Evolutionary conservation across 306 rosid genomes (phyloP), one percentile per base, ranked within the genome.

Genomic region (Lathyrus oleraceus): DNA sequence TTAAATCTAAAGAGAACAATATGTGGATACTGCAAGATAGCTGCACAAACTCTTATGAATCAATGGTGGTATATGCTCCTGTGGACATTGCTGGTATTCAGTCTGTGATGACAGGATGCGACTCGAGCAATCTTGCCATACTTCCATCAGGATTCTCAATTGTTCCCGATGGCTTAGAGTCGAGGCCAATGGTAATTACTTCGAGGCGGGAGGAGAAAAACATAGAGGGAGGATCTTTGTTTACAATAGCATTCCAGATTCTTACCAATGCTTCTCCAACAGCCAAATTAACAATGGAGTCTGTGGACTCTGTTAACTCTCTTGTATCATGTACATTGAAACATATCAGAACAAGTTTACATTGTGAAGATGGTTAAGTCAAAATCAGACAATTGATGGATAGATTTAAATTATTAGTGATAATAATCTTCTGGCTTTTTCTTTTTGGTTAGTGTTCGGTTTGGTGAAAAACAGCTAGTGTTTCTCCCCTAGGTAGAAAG

Each of bases 81-180:
- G 99, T 87, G 67, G 97, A 95, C 79, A 84, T 84, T 15, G 9
- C 80, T 0, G 92, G 96, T 21, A 86, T 85, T 82, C 95, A 91
- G 82, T 89, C 99, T 0, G 97, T 86, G 73, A 95, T 91, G 96
- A 84, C 96, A 0, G 97, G 99, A 25, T 89, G 99, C 25, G 89
- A 86, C 73, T 87, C 99, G 2, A 82, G 97, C 91, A 95, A 81
- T 76, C 81, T 89, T n/a, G 85, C 92, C 4, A 70, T 95, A 27
- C 79, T 95, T n/a, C 89, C 99, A 6, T 95, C 96, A 0, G 99
- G 99, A 1, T 95, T 95, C 83, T 95, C 97, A 1, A 89, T 95
- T 78, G 83, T 91, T 63, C 92, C 92, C 1, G 97, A 95, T 35
- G 99, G 99, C 3, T 35, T 84, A 3, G 96, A 91, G 39, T 82